Base-by-base conservation (phyloP, 225 moss, liverwort and hornwort genomes). In the Physcomitrium patens region DNA sequence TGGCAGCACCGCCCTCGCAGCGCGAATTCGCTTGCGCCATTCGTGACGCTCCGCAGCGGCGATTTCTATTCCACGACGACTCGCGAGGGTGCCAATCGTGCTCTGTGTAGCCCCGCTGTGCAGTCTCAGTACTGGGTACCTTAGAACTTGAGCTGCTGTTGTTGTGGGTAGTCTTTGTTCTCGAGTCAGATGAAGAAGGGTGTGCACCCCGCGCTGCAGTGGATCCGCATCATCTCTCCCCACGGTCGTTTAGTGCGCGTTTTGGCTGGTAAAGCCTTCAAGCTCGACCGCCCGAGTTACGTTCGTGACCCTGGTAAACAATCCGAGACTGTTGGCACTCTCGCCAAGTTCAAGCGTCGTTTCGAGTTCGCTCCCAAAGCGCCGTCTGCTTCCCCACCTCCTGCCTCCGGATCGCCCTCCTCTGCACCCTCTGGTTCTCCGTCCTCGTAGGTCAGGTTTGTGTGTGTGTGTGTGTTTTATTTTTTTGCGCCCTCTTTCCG, bases 281-380 rank as follows among this genome's bases (percentile, higher is more conserved):
- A 99, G 70, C 82, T 89, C 60, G 99, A 99, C 26, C 93, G 93
- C 45, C 95, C 99, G 24, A 85, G 76, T 12, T 91, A 91, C 79
- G 85, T 99, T 3, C 87, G 95, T 13, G 99, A 95, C 76, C 99
- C 99, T 3, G 99, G 99, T 47, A 99, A 99, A 71, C 93, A 95
- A 75, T 93, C 95, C 2, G 95, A 95, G 77, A 87, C 93, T 41
- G 93, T 95, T 9, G 99, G 93, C 59, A 93, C 93, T 73, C 89
- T 99, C 43, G 97, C 97, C 77, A 99, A 93, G 84, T 99, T 99
- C 62, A 83, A 86, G 19, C 91, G 91, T 10, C 90, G 95, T 53
- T 99, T 95, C 28, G 99, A 95, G 74, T 76, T 99, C 57, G 73
- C 87, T 6, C 87, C 90, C 12, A 89, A 89, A 51, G 80, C 85